A percentile compares a stretch with the other conserved stretches of the same genome.
phyloP scores from a whole-genome alignment of 768 basidiomycete genomes.

The Galerina marginata region DNA sequence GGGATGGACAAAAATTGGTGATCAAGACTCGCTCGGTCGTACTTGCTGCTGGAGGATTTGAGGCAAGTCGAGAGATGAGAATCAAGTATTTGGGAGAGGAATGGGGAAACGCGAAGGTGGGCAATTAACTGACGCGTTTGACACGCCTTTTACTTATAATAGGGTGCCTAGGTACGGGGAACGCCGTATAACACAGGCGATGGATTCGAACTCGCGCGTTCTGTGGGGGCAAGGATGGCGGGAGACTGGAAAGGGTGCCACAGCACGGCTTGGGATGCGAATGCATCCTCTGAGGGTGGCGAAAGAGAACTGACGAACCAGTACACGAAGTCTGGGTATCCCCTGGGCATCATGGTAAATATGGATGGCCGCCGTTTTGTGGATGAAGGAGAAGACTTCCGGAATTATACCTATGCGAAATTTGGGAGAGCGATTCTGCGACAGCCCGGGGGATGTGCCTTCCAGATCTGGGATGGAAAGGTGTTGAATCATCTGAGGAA shows the following conservation, averaged over 20 bases:
- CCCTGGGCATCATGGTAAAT: slow-evolving; percentile 74
- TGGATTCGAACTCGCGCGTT: slow-evolving; percentile 57
- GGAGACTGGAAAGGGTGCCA: slow-evolving; percentile 80
- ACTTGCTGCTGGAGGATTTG: slow-evolving; percentile 71
- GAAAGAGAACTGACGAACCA: slow-evolving; percentile 68
- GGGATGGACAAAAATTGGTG: slow-evolving; percentile 37
- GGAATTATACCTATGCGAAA: slow-evolving; percentile 76
- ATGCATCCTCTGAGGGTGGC: slow-evolving; percentile 55
- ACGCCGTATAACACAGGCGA: slow-evolving; percentile 77
- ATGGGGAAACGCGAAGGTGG: slow-evolving; percentile 64
- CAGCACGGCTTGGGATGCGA: slow-evolving; percentile 74
- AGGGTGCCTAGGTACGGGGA: slow-evolving; percentile 57
- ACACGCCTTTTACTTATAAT: neutral
- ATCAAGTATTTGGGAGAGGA: slow-evolving; percentile 57
- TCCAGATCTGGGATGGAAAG: slow-evolving; percentile 68
- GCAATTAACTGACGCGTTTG: slow-evolving; percentile 2
- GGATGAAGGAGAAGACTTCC: slow-evolving; percentile 74
- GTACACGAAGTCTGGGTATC: slow-evolving; percentile 77
- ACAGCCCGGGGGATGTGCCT: slow-evolving; percentile 64
- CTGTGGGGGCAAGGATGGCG: slow-evolving; percentile 55
- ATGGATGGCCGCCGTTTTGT: slow-evolving; percentile 62
- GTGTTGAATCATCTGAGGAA: slow-evolving; percentile 48
- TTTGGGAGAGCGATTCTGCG: slow-evolving; percentile 64
- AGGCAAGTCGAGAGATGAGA: slow-evolving; percentile 59
- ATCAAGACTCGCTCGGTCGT: slow-evolving; percentile 53